Evolutionary conservation across 2,329 filamentous ascomycete species (phyloP), one percentile per base, ranked within the genome.

Genomic region (Aspergillus texensis): DNA sequence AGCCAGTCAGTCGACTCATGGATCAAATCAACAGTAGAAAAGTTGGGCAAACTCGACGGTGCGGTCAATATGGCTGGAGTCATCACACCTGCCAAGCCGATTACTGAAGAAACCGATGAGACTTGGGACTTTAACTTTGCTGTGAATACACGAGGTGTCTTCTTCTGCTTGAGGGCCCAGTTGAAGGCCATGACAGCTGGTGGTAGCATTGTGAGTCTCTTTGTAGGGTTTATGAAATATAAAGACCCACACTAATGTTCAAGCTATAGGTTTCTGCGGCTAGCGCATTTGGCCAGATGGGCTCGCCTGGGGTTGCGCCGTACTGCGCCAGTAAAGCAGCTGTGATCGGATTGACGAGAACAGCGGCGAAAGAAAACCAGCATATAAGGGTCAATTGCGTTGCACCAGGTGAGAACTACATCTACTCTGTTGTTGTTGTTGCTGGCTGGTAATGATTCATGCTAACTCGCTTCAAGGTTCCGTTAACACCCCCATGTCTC

Each of bases 261-360:
- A 4, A 41, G 10, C 8, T 3, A 52, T 32, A 52, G 48, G 48
- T 52, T 5, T 52, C 48, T 28, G 53, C 59, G 16, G 34, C 59
- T 10, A 61, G 59, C 14, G 28, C 46, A 14, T 53, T 53, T 11
- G 59, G 59, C 19, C 14, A 34, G 12, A 58, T 58, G 56, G 41
- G 56, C 3, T 58, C 43, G 8, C 36, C 28, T 32, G 32, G 10
- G 9, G 32, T 56, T 36, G 39, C 77, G 1, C 78, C 80, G 0
- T 82, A 83, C 63, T 78, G 74, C n/a, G 74, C 76, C 3, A 77
- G 76, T 12, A 84, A 83, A 67, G 81, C 78, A 61, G 81, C 74
- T 2, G 71, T 83, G 5, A 75, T 83, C 16, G 81, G 80, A 2
- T 71, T 83, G 30, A 80, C 79, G 3, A 80, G 80, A 45, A 70